Evolutionary conservation across 768 basidiomycete genomes (phyloP).

Genomic region (Hericium alpestre): DNA sequence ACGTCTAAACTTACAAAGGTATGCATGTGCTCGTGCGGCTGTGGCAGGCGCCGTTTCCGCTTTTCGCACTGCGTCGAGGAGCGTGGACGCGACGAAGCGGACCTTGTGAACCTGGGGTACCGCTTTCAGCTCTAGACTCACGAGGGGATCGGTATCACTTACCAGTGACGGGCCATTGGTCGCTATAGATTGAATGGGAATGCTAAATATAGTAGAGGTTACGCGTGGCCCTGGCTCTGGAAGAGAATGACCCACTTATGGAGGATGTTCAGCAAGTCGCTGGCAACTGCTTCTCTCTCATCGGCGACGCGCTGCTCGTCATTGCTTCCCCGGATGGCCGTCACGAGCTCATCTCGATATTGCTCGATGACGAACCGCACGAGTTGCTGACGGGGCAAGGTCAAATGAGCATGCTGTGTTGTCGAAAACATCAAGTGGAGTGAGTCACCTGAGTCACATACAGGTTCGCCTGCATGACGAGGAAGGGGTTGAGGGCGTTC

Average conservation of each 20-base stretch:
- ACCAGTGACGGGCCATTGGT: slow-evolving; percentile 78
- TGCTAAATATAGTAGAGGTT: slow-evolving; percentile 31
- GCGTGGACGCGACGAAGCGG: slow-evolving; percentile 83
- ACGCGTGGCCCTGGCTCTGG: background rate
- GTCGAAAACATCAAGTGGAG: background rate
- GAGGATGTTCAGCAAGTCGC: slow-evolving; percentile 77
- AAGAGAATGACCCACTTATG: slow-evolving; percentile 43
- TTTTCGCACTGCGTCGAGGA: slow-evolving; percentile 76
- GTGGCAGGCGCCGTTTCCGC: slow-evolving; percentile 71
- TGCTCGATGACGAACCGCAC: slow-evolving; percentile 89
- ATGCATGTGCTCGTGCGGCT: slow-evolving; percentile 77
- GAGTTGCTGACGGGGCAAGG: slow-evolving; percentile 52
- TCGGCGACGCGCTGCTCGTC: slow-evolving; percentile 58
- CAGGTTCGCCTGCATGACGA: slow-evolving; percentile 87
- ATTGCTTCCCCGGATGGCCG: slow-evolving; percentile 51
- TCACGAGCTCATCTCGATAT: slow-evolving; percentile 78
- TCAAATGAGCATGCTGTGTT: slow-evolving; percentile 1
- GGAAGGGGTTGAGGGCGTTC: slow-evolving; percentile 79
- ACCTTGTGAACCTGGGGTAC: slow-evolving; percentile 72
- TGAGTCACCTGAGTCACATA: slow-evolving; percentile 75
- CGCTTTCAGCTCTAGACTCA: background rate
- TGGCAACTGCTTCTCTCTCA: slow-evolving; percentile 75
- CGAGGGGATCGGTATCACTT: slow-evolving; percentile 12
- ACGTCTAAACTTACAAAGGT: slow-evolving; percentile 52
- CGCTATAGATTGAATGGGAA: slow-evolving; percentile 88